Evolutionary conservation across 2,329 filamentous ascomycete genomes (phyloP), one percentile per base, ranked within the genome.

Genomic region (Sporothrix schenckii): DNA sequence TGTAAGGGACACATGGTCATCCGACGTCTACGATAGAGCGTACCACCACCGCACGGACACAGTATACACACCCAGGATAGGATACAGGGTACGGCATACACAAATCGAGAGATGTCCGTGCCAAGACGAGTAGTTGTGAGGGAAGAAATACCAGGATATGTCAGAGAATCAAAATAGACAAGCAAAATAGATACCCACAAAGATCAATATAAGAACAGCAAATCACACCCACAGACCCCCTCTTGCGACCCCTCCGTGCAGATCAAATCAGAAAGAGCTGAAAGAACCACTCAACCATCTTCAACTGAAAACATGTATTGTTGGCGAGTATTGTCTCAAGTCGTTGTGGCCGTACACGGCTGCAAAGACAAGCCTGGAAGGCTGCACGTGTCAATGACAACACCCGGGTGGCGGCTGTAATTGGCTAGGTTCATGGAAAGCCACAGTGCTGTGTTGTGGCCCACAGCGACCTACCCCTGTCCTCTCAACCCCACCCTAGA

Each of bases 381-480:
- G 58, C 58, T 69, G 68, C 68, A 69, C 68, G 68, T 69, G 68
- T 69, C 34, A 63, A 69, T 56, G 24, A 27, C 21, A 49, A 14
- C 39, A 11, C 24, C 19, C 24, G 34, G 27, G 13, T 52, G 41
- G 41, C 66, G 19, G 50, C 44, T 68, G 39, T 52, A 49, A 69
- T 69, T 69, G 66, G 66, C 27, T 44, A 47, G 52, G 2, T 34
- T 2, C 24, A 30, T 11, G 41, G 56, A 16, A 49, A 49, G 16
- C 14, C 47, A 19, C 47, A n/a, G 47, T 11, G 27, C 27, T 30
- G 27, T 30, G 10, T 10, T 44, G 41, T 14, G 10, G 41, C 41
- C 16, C 47, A 16, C 47, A 27, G 2, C 6, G 39, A 61, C 58
- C n/a, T 61, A 61, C n/a, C 58, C 39, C 58, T 44, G 39, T 47